Base-by-base conservation (phyloP, 108 stramenopile genomes). In the Pinguiococcus pyrenoidosus region DNA sequence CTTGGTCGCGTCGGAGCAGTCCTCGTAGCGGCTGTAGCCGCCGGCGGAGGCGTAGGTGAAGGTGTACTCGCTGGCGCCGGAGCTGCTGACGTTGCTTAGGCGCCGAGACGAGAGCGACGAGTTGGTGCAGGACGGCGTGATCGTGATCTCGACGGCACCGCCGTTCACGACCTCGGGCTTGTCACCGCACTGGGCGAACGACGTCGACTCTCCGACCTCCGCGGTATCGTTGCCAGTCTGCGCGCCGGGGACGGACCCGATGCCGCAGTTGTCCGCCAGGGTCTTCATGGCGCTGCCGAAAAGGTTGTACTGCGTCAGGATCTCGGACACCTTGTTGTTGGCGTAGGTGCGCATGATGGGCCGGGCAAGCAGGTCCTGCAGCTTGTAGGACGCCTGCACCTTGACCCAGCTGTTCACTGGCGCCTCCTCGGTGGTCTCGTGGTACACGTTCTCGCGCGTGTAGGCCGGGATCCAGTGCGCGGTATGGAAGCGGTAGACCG, bases 291-390 rank as follows among this genome's bases (percentile, higher is more conserved):
- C 43, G 23, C 25, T 44, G 26, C 26, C 25, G 30, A 24, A 44
- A 4, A 44, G 43, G 29, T 44, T 44, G 26, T 44, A 44, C 43
- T 27, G 21, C 7, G 25, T 23, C 0, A 44, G 43, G 13, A 44
- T 20, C 43, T 44, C 43, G 23, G 21, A 23, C 43, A 44, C 25
- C 43, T 44, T 44, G 26, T n/a, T 24, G 13, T 44, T 20, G 5
- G 43, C 43, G n/a, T 0, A 44, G 25, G 43, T 23, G 1, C 43
- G 43, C 43, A 44, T 44, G 2, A 44, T 23, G 4, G 43, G 43
- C 13, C 5, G 3, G 7, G 21, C 26, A 0, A 44, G 43, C 43
- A 24, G 13, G 12, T 44, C 13, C 22, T 44, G 43, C 25, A 44
- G 12, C 0, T 24, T 5, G 26, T 44, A 44, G 7, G 1, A 4